Conservation (phyloP, 2,329 filamentous ascomycete genomes). For the Pseudogymnoascus sp. region DNA sequence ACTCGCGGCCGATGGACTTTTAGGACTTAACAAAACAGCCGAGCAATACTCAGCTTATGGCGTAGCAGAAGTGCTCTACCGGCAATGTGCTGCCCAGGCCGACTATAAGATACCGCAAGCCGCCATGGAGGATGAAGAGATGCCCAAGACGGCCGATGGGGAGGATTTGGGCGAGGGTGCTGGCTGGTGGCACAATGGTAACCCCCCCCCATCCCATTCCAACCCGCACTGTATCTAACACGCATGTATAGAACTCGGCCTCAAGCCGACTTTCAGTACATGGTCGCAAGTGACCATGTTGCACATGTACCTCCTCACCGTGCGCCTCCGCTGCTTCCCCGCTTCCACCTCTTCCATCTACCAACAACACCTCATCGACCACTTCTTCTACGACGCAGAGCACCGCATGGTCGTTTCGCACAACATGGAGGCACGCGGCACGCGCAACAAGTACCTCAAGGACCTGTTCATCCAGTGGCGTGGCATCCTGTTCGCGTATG, state of each 20-base stretch:
- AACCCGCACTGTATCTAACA: conserved; percentile 2
- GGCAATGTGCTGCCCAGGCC: conserved; percentile 63
- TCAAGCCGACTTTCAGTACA: conserved; percentile 82
- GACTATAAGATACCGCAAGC: conserved; percentile 68
- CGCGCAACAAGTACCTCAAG: conserved; percentile 63
- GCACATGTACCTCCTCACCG: conserved; percentile 86
- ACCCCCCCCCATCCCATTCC: conserved; percentile 21
- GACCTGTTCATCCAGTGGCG: conserved; percentile 93
- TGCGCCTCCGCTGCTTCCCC: conserved; percentile 72
- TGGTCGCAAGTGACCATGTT: conserved; percentile 96
- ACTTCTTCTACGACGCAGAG: conserved; percentile 89
- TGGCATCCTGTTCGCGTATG: conserved; percentile 73
- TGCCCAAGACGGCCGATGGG: conserved; percentile 65
- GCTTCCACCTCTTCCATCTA: conserved; percentile 61
- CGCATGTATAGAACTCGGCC: conserved; percentile 54
- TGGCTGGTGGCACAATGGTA: conserved; percentile 78
- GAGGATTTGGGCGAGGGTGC: conserved; percentile 72
- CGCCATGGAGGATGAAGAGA: conserved; percentile 54
- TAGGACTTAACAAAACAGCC: conserved; percentile 18
- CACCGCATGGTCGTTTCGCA: conserved; percentile 76
- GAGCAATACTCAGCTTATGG: conserved; percentile 74
- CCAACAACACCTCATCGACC: conserved; percentile 86
- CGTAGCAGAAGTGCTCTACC: conserved; percentile 70
- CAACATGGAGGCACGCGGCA: conserved; percentile 51
- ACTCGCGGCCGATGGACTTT: conserved; percentile 18